Base-by-base conservation (phyloP, 768 basidiomycete species). In the Melanogaster broomeanus region DNA sequence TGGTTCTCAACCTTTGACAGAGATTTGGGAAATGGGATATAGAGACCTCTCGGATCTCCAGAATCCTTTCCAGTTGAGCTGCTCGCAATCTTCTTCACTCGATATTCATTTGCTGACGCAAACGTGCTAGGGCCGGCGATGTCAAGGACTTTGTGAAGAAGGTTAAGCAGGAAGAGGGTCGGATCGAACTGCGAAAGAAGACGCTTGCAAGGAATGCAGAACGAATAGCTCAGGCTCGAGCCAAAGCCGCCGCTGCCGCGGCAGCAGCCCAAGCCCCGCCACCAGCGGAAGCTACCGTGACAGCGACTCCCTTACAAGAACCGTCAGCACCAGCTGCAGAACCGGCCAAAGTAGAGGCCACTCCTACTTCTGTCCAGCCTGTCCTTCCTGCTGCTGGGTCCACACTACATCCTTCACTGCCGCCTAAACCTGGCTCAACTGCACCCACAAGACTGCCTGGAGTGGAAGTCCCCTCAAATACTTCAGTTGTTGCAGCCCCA, bases 1-100 rank as follows among this genome's bases (percentile, higher is more conserved):
- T 43, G 90, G 91, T 7, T 86, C 84, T 38, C 81, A 81, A 51
- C 74, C 87, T 1, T 68, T 92, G 63, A 88, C 87, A 3, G 88
- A 90, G 54, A 87, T 90, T 25, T 93, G 90, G 90, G 81, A 83
- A 50, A 83, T 88, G 83, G 90, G 90, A 15, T 91, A 86, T 61
- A 73, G 81, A 54, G 81, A 81, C 43, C 61, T 88, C 48, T 48
- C 59, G 10, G 86, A 90, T 65, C 66, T 91, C 24, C 75, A 87
- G 62, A 79, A 74, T 51, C 82, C 83, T 11, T 85, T 85, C 77
- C 79, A 78, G 89, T 88, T 71, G 60, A 66, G 78, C 71, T 56
- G 18, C 16, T n/a, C 11, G 47, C 15, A 13, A 24, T 58, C 44
- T 59, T 40, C 24, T 59, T 40, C 24, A 35, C 42, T 42, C 43